Conservation (phyloP, 495 filamentous ascomycete genomes). For the Xylaria intraflava region DNA sequence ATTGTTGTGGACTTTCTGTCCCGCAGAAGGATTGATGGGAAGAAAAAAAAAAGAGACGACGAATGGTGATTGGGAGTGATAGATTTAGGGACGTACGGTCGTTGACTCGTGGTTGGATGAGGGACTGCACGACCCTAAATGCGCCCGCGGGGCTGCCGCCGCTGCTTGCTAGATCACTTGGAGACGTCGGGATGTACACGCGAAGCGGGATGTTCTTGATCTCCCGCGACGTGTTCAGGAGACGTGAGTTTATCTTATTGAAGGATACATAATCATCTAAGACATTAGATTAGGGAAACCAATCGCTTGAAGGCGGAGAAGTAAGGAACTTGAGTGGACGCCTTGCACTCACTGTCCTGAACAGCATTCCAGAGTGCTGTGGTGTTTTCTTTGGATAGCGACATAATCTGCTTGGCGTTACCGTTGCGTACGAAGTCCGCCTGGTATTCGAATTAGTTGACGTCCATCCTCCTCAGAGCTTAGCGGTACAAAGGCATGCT, state of each 20-base stretch:
- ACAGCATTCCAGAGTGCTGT: conserved; percentile 82
- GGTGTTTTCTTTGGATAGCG: conserved; percentile 78
- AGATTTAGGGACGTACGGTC: conserved; percentile 28
- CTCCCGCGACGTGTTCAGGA: conserved; percentile 68
- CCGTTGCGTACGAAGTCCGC: conserved; percentile 90
- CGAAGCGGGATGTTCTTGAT: conserved; percentile 79
- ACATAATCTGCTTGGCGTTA: conserved; percentile 89
- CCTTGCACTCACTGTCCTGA: conserved; percentile 55
- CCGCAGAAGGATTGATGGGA: neutral
- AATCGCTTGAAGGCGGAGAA: neutral
- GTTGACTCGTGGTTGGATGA: conserved; percentile 44
- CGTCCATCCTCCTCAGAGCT: neutral
- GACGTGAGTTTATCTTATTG: conserved; percentile 64
- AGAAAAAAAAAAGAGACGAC: conserved; percentile 8
- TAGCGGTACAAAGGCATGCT: neutral
- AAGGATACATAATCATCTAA: conserved; percentile 69
- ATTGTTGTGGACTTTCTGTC: neutral
- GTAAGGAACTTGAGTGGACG: neutral
- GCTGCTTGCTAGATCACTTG: conserved; percentile 29
- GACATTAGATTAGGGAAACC: neutral
- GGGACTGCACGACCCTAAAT: conserved; percentile 64
- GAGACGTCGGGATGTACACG: conserved; percentile 76
- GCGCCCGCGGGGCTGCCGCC: conserved; percentile 36
- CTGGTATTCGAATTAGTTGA: conserved; percentile 25
- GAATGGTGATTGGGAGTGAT: neutral